Conservation (phyloP, 805 yeast genomes). For the Suhomyces faveliae region DNA sequence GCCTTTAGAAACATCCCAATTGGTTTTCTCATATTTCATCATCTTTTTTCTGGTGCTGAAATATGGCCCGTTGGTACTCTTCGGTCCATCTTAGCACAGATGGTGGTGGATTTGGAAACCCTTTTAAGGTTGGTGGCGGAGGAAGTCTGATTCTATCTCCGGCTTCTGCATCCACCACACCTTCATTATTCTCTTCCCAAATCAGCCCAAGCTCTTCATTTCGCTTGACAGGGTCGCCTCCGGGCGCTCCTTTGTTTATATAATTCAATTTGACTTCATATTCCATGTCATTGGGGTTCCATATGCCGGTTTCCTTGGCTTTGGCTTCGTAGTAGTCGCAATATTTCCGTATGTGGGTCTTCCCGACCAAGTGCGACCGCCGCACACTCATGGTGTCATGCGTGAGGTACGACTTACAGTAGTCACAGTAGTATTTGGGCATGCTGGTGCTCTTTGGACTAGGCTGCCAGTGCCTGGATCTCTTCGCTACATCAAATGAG, state of each 20-base stretch:
- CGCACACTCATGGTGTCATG: slow-evolving; percentile 88
- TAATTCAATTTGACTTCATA: slow-evolving; percentile 37
- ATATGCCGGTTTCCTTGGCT: slow-evolving; percentile 30
- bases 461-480: neutral
- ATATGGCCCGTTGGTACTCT: slow-evolving; percentile 23
- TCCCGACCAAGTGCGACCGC: slow-evolving; percentile 74
- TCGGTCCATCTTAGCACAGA: slow-evolving; percentile 21
- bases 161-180: slow-evolving; percentile 20
- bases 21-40: neutral
- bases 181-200: slow-evolving; percentile 15
- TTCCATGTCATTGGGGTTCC: slow-evolving; percentile 29
- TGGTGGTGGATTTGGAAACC: slow-evolving; percentile 40
- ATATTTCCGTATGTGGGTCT: slow-evolving; percentile 67
- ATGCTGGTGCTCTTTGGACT: slow-evolving; percentile 26
- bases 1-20: neutral
- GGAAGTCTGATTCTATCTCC: slow-evolving; percentile 14
- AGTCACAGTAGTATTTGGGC: slow-evolving; percentile 81
- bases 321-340: slow-evolving; percentile 68
- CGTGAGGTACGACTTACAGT: slow-evolving; percentile 78
- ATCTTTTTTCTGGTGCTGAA: slow-evolving; percentile 3
- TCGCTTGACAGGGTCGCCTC: slow-evolving; percentile 4
- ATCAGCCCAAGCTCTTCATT: neutral
- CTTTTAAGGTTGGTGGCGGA: slow-evolving; percentile 33
- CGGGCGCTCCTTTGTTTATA: slow-evolving; percentile 35
- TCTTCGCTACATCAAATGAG: neutral